Base-by-base conservation (phyloP, 1,284 basidiomycete genomes). In the Malassezia brasiliensis region DNA sequence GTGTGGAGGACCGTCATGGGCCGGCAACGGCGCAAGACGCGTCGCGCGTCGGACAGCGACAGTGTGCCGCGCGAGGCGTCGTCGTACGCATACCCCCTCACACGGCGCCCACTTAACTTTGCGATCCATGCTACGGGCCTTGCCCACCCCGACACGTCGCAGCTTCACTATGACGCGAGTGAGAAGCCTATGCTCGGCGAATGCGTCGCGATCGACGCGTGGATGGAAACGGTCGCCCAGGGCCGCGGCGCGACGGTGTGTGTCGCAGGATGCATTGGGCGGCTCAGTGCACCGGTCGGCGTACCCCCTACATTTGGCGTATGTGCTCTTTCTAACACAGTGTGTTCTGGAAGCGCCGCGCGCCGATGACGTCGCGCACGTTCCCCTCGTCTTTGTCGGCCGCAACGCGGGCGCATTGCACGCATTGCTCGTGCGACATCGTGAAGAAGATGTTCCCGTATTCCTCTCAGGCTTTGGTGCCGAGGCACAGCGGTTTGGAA, bases 391-490 rank as follows among this genome's bases (percentile, higher is more conserved):
- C 15, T 42, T 57, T 31, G 8, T 15, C 5, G 55, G 55, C 5
- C 42, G 37, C 9, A 22, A 41, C n/a, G 40, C 37, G 6, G 5
- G 12, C 1, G 55, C 55, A 15, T 34, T 57, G 32, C 50, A 57
- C 30, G 32, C 39, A 28, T 30, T 36, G 3, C 20, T 52, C 17
- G 28, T 19, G 12, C 48, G 37, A 17, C 25, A 52, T 8, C 14
- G 11, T 1, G 41, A 34, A 2, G 7, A 9, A 7, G 35, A 32
- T 12, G 32, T 52, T 2, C 38, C 20, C 19, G 38, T 52, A 10
- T 57, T 57, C 30, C 20, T 57, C 6, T 57, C 55, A 2, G 55
- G 55, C 37, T 52, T 41, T 20, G 55, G 55, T 12, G 55, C 44
- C 3, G 55, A 57, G 46, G 14, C 47, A 8, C 22, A 40, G 50